Conservation (phyloP, 2,329 filamentous ascomycete genomes). For the Tricladium varicosporioides region DNA sequence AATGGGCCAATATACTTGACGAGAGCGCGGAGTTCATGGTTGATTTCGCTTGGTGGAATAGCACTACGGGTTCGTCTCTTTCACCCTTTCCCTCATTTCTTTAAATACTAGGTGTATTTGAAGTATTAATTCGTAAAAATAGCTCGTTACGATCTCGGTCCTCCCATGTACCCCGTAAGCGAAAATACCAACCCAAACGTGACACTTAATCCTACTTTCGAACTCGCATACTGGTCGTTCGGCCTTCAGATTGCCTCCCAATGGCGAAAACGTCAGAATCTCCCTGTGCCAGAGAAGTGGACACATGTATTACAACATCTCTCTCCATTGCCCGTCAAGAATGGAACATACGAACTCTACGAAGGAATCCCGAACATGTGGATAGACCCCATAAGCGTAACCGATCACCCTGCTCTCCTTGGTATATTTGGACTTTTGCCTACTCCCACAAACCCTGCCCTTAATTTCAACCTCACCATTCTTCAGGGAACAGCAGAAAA, state of each 20-base stretch:
- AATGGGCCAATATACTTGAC: slow-evolving; percentile 53
- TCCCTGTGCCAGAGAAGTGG: slow-evolving; percentile 46
- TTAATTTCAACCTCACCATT: slow-evolving; percentile 37
- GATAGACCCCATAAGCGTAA: slow-evolving; percentile 39
- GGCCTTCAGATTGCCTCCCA: slow-evolving; percentile 51
- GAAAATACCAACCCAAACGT: slow-evolving; percentile 58
- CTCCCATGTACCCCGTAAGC: slow-evolving; percentile 49
- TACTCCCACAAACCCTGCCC: slow-evolving; percentile 25
- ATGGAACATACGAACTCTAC: slow-evolving; percentile 53
- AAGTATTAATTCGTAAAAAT: background rate
- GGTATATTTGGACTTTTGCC: slow-evolving; percentile 45
- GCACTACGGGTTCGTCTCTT: slow-evolving; percentile 38
- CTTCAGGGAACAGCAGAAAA: slow-evolving; percentile 39
- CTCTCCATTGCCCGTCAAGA: slow-evolving; percentile 49
- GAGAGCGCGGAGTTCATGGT: slow-evolving; percentile 58
- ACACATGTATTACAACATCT: slow-evolving; percentile 48
- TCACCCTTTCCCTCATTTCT: background rate
- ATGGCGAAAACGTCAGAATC: slow-evolving; percentile 50
- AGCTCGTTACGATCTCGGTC: slow-evolving; percentile 48
- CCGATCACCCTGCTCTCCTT: slow-evolving; percentile 45
- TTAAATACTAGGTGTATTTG: background rate
- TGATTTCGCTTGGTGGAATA: slow-evolving; percentile 54
- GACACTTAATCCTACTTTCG: slow-evolving; percentile 58
- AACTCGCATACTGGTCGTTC: slow-evolving; percentile 60
- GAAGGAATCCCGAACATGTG: slow-evolving; percentile 47